phyloP scores from a whole-genome alignment of 371 early-diverging fungal genomes.

The Antonospora locustae region DNA sequence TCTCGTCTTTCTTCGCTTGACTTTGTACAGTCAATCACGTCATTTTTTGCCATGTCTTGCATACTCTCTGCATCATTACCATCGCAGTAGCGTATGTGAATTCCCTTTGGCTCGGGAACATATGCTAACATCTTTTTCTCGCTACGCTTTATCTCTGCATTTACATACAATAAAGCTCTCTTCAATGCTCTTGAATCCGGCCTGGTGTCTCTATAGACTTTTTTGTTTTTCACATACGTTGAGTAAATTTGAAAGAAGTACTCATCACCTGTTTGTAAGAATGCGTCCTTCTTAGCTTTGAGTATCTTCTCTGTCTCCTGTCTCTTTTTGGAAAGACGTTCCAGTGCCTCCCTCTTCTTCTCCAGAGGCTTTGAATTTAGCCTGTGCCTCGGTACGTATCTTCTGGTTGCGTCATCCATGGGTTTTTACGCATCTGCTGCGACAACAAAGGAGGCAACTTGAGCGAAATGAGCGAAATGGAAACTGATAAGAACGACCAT shows the following conservation, averaged over 20 bases:
- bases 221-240: conserved; percentile 11
- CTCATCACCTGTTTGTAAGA: conserved; percentile 35
- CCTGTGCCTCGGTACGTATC: no score
- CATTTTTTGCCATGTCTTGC: background rate
- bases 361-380: no score
- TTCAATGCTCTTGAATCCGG: conserved; percentile 14
- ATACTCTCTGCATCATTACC: background rate
- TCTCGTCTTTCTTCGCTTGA: background rate
- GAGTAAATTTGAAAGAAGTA: conserved; percentile 40
- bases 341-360: conserved; percentile 36
- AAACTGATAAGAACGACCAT: no score
- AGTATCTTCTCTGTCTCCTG: conserved; percentile 29
- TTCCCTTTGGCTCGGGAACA: background rate
- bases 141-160: conserved; percentile 24
- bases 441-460: no score
- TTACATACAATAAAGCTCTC: conserved; percentile 17
- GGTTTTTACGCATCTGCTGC: no score
- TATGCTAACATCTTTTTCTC: conserved; percentile 17
- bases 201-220: conserved; percentile 5
- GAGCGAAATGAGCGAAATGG: no score
- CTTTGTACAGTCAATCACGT: conserved; percentile 8
- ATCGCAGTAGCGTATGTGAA: conserved; percentile 18
- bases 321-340: conserved; percentile 30
- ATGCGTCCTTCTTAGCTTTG: conserved; percentile 32
- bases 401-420: no score